Conservation (phyloP, 257 asterid species). For the Ocimum tenuiflorum region DNA sequence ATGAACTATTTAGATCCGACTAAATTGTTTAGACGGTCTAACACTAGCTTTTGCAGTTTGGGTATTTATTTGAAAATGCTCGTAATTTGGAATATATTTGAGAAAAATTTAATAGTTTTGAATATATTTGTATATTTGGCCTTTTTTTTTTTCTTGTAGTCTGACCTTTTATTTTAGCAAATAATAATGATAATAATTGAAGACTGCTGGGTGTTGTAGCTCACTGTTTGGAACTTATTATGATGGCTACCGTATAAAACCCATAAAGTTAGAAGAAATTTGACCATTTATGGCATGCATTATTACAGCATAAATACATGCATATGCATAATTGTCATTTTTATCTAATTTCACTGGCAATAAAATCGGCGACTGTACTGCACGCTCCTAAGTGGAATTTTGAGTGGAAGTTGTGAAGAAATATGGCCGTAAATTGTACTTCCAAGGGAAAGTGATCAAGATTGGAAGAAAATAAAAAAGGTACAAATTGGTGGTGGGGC, state of each 20-base stretch:
- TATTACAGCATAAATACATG: not conserved
- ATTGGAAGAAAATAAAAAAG: slow-evolving; percentile 12
- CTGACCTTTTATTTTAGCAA: no score
- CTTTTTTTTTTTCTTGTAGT: no score
- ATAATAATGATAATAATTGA: not conserved
- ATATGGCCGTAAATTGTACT: slow-evolving; percentile 22
- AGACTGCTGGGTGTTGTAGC: not conserved
- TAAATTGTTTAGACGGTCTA: no score
- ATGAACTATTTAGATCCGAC: no score
- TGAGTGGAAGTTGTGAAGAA: slow-evolving; percentile 7
- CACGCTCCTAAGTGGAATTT: slow-evolving; percentile 13
- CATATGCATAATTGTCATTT: not conserved
- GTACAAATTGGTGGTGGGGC: not conserved
- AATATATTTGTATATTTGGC: no score
- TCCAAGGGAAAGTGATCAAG: slow-evolving; percentile 23
- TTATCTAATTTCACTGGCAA: not conserved
- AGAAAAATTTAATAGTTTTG: no score
- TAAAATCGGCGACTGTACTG: not conserved
- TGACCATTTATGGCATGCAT: not conserved
- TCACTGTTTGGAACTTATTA: not conserved
- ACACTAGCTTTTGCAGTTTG: no score
- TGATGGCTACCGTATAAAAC: not conserved
- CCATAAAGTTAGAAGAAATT: not conserved
- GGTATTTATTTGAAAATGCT: no score
- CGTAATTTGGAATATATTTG: no score